These are phyloP conservation scores for Lyophyllum semitale DNA, from an alignment of 768 basidiomycete genomes.

Conservation along the genomic window DNA sequence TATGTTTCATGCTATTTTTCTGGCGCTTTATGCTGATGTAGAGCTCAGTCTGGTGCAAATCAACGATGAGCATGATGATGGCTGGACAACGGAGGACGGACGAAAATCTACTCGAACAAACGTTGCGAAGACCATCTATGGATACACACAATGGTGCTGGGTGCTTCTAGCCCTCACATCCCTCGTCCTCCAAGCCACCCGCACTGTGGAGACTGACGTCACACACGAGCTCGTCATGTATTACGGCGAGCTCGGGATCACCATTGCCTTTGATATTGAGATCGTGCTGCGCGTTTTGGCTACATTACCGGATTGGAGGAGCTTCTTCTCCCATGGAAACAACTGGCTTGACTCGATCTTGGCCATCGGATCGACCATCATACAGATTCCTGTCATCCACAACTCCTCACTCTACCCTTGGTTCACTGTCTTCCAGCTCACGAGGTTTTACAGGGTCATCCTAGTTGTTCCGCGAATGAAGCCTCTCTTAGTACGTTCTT, in stretches of 20 bases:
- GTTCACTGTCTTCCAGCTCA: constrained; percentile 87
- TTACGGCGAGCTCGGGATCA: constrained; percentile 73
- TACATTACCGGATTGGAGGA: constrained; percentile 80
- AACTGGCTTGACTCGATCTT: constrained; percentile 81
- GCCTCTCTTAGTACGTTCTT: constrained; percentile 68
- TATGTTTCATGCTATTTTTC: constrained; percentile 35
- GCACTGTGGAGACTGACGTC: constrained; percentile 49
- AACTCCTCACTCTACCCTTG: constrained; percentile 73
- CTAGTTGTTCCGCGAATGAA: constrained; percentile 89
- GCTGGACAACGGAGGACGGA: constrained; percentile 52
- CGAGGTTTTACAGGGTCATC: constrained; percentile 90
- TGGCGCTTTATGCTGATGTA: background rate
- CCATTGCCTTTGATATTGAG: constrained; percentile 86
- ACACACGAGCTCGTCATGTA: constrained; percentile 53
- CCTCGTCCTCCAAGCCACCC: constrained; percentile 71
- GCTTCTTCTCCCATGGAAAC: constrained; percentile 61
- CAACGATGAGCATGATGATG: constrained; percentile 64
- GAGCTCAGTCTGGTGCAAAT: constrained; percentile 31
- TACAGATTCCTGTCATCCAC: constrained; percentile 82
- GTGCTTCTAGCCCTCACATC: constrained; percentile 72
- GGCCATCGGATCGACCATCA: constrained; percentile 73
- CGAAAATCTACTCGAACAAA: constrained; percentile 46
- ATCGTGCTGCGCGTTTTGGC: constrained; percentile 75
- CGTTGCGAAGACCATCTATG: constrained; percentile 54
- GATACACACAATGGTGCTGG: constrained; percentile 71